Evolutionary conservation across 2,329 filamentous ascomycete genomes (phyloP).

Genomic region (Dothiorella sarmentorum): DNA sequence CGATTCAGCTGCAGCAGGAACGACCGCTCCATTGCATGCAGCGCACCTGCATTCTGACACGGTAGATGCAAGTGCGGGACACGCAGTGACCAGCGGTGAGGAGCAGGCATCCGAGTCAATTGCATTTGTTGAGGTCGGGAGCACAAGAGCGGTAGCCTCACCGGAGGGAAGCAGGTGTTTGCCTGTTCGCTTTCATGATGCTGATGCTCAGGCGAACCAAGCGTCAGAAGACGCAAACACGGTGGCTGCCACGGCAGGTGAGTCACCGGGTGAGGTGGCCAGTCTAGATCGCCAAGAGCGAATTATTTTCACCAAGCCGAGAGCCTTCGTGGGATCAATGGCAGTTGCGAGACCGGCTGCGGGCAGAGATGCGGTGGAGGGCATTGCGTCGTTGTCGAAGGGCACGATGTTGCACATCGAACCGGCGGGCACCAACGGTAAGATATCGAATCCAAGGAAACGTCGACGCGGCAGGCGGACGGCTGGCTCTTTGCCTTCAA

Average conservation of each 20-base stretch:
- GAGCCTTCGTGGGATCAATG: background rate
- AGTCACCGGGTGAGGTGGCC: conserved; percentile 9
- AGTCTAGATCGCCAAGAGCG: conserved; percentile 4
- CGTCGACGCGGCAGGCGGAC: background rate
- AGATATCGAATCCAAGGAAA: conserved; percentile 8
- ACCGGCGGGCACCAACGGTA: background rate
- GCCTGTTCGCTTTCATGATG: conserved; percentile 4
- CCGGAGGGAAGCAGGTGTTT: background rate
- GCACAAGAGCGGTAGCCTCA: background rate
- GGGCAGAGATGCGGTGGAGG: background rate
- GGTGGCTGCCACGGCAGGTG: conserved; percentile 15
- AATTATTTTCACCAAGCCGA: conserved; percentile 12
- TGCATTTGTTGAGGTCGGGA: conserved; percentile 7
- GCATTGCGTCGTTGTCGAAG: background rate
- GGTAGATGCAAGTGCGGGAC: conserved; percentile 8
- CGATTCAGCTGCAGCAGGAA: conserved; percentile 6
- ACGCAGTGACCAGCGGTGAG: background rate
- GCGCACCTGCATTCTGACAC: conserved; percentile 12
- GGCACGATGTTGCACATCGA: conserved; percentile 4
- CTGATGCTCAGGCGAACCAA: conserved; percentile 13
- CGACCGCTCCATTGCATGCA: background rate
- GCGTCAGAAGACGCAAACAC: conserved; percentile 6
- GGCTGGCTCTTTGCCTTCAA: background rate
- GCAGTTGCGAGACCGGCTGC: background rate
- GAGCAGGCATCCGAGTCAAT: conserved; percentile 4